Evolutionary conservation across 208 protist species (phyloP).

Genomic region (Leishmania turanica): DNA sequence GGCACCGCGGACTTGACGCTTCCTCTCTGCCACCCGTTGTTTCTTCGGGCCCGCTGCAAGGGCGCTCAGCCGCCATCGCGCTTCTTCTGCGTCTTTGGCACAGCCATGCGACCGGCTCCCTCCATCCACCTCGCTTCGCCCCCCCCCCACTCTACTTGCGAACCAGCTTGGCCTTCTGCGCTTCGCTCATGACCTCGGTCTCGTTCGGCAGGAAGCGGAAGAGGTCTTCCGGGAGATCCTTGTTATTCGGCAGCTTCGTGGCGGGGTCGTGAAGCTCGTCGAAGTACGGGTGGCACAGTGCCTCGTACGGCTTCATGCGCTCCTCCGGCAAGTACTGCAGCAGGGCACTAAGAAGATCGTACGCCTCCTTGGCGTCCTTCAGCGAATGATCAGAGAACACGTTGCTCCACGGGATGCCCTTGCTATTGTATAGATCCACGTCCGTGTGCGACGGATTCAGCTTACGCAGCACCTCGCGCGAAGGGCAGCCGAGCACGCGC

Average conservation of each 20-base stretch:
- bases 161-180: constrained; percentile 61
- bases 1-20: not conserved
- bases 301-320: constrained; percentile 89
- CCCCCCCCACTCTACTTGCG: constrained; percentile 14
- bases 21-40: too few relatives aligned
- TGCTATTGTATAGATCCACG: constrained; percentile 55
- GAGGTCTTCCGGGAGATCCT: constrained; percentile 64
- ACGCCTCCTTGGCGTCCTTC: constrained; percentile 64
- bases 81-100: not conserved
- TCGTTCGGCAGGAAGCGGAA: constrained; percentile 71
- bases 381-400: constrained; percentile 54
- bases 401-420: constrained; percentile 56
- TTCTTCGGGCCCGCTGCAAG: not conserved
- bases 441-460: constrained; percentile 60
- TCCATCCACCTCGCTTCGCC: not conserved
- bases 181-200: constrained; percentile 62
- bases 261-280: constrained; percentile 94
- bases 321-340: constrained; percentile 95
- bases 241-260: constrained; percentile 74
- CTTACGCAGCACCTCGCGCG: constrained; percentile 67
- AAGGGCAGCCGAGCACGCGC: constrained; percentile 96
- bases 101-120: not conserved
- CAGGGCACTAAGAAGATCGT: constrained; percentile 94
- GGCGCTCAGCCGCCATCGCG: not conserved
- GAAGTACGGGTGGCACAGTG: constrained; percentile 97